phyloP scores from a whole-genome alignment of 2,329 filamentous ascomycete genomes.

The Aspergillus arachidicola region DNA sequence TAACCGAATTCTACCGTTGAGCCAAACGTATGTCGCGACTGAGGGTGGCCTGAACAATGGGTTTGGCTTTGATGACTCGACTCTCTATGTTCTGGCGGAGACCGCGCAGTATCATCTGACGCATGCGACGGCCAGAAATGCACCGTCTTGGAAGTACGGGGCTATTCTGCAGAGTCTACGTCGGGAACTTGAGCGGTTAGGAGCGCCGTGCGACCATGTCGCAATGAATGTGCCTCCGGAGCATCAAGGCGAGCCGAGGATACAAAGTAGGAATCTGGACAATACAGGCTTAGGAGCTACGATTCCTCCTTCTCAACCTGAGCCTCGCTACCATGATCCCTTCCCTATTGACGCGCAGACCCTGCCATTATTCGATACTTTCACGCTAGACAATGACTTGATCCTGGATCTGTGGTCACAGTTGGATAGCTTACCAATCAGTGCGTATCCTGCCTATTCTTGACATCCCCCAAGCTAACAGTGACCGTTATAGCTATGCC shows the following conservation, averaged over 20 bases:
- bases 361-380: conserved; percentile 22
- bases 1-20: conserved; percentile 17
- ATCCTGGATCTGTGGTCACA: conserved; percentile 31
- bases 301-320: background rate
- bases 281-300: background rate
- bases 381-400: conserved; percentile 23
- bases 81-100: conserved; percentile 20
- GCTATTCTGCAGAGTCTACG: conserved; percentile 22
- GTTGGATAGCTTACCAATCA: conserved; percentile 29
- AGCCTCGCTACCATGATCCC: background rate
- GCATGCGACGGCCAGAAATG: conserved; percentile 21
- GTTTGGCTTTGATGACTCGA: conserved; percentile 12
- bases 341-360: conserved; percentile 18
- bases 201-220: background rate
- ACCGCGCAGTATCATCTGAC: conserved; percentile 20
- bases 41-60: background rate
- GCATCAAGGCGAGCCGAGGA: background rate
- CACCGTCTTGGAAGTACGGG: conserved; percentile 25
- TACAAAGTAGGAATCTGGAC: background rate
- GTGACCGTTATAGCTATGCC: background rate
- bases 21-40: background rate
- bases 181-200: conserved; percentile 17
- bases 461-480: background rate
- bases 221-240: background rate
- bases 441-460: conserved; percentile 10